phyloP scores from a whole-genome alignment of 306 rosid genomes.

The Parietaria judaica region DNA sequence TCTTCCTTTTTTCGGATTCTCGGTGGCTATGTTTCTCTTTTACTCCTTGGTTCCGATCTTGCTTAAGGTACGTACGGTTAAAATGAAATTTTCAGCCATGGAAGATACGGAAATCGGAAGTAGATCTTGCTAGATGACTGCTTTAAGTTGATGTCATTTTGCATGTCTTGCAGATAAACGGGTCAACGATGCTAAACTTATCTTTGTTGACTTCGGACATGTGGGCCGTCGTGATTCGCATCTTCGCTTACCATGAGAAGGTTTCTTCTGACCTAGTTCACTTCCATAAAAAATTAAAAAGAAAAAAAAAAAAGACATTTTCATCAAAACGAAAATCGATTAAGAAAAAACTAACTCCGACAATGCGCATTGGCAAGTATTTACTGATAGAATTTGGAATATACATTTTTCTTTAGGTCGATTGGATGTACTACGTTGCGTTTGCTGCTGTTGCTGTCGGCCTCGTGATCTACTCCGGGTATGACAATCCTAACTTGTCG shows the following conservation, averaged over 20 bases:
- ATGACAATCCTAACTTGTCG: slow-evolving; percentile 12
- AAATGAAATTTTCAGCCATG: too few relatives aligned
- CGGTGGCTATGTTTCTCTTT: slow-evolving; percentile 84
- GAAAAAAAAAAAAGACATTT: too few relatives aligned
- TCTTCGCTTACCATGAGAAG: slow-evolving; percentile 82
- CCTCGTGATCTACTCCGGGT: slow-evolving; percentile 79
- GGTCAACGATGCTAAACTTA: slow-evolving; percentile 91
- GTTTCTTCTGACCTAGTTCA: slow-evolving; percentile 24
- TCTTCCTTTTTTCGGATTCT: slow-evolving; percentile 78
- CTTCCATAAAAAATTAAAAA: background rate
- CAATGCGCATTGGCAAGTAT: background rate
- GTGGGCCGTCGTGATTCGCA: slow-evolving; percentile 92
- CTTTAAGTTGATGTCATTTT: slow-evolving; percentile 10
- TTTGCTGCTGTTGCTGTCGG: slow-evolving; percentile 68
- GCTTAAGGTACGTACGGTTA: slow-evolving; percentile 56
- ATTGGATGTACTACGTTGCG: slow-evolving; percentile 91
- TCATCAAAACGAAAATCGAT: too few relatives aligned
- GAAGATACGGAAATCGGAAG: too few relatives aligned
- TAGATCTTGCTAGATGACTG: background rate
- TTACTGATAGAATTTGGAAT: slow-evolving; percentile 10
- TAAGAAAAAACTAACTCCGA: too few relatives aligned
- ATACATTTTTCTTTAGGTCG: slow-evolving; percentile 56
- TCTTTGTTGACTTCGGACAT: slow-evolving; percentile 93
- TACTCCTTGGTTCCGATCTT: slow-evolving; percentile 82
- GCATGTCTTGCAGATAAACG: slow-evolving; percentile 50